Base-by-base conservation (phyloP, 2,329 filamentous ascomycete species). In the Stenocarpella maydis region DNA sequence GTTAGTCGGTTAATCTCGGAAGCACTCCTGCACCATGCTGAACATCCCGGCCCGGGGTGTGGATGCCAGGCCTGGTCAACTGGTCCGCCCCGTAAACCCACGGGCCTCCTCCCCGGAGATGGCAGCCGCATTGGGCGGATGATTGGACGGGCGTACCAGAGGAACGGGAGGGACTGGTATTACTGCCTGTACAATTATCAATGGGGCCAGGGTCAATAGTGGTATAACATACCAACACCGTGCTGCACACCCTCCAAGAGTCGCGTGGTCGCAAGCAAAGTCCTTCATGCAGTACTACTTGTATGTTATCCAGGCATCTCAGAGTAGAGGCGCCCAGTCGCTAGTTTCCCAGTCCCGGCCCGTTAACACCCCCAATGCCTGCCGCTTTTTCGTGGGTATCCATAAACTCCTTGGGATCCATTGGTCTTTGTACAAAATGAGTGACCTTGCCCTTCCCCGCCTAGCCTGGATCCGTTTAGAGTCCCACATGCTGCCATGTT, bases 371-470 rank as follows among this genome's bases (percentile, higher is more conserved):
- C 19, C 55, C 17, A 47, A 47, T 61, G 8, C 26, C 41, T 61
- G 7, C 10, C 41, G 58, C 58, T 61, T 37, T 47, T 47, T 47
- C 41, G 58, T 24, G 58, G 55, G 58, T 61, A 61, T 61, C 52
- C n/a, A 39, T 67, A 55, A 58, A 47, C 52, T 34, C 41, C 41
- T 39, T 26, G 19, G n/a, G 26, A 4, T 28, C n/a, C 7, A 2
- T 45, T 39, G 41, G 21, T 37, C 8, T 26, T 37, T 39, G 34
- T 66, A 55, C 64, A 66, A 26, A 17, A 47, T 4, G 31, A 31
- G 19, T 2, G 10, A 31, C 26, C 2, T 28, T 12, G 39, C 50
- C 26, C 41, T 14, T 26, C 26, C 50, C 4, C 34, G 21, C 52
- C 21, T 19, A 6, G 12, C 41, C 24, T 37, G 21, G 4, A 8